phyloP scores from a whole-genome alignment of 345 rosid species.

The Eucalyptus erythrocorys region DNA sequence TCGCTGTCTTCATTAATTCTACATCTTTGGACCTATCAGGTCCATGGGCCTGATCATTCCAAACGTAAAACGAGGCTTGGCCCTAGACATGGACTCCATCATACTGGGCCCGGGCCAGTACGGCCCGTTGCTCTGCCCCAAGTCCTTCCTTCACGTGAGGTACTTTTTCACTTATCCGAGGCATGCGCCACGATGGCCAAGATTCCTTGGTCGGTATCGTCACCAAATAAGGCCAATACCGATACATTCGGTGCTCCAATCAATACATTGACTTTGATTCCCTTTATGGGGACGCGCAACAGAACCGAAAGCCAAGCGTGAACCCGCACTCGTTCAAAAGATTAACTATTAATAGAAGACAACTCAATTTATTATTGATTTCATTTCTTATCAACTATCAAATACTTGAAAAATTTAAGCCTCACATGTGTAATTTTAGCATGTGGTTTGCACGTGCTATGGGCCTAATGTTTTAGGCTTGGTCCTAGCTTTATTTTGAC shows the following conservation, averaged over 20 bases:
- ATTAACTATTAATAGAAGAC: neutral
- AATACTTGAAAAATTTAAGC: rapidly evolving
- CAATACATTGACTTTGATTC: neutral
- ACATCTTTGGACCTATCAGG: no score
- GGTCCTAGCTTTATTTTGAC: neutral
- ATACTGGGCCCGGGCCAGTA: neutral
- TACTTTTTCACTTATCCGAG: neutral
- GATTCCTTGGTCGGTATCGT: neutral
- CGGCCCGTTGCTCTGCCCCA: neutral
- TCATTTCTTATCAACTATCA: neutral
- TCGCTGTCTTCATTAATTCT: neutral
- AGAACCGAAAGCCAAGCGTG: neutral
- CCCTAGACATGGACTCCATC: neutral
- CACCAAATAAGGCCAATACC: neutral
- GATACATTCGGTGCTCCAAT: neutral
- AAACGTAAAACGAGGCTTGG: neutral
- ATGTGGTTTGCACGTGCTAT: neutral
- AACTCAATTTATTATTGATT: neutral
- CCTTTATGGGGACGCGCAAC: neutral
- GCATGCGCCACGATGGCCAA: rapidly evolving
- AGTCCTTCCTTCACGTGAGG: neutral
- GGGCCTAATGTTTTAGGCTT: neutral
- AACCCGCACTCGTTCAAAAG: neutral
- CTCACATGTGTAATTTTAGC: neutral
- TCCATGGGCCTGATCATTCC: neutral